Conservation (phyloP, 1,139 yeast genomes). For the Pichia sp. region DNA sequence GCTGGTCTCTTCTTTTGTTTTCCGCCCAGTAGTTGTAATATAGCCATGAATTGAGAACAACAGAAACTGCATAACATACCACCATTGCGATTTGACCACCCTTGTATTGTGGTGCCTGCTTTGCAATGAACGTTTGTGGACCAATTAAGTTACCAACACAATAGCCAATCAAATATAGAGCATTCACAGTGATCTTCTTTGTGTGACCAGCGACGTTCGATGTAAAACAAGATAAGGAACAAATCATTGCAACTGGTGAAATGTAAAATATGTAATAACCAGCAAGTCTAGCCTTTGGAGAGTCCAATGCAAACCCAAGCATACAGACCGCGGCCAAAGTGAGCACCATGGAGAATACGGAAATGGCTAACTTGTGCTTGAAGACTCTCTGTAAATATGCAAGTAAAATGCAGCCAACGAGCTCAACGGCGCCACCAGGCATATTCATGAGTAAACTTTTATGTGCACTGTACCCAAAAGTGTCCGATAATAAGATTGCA, state of each 20-base stretch:
- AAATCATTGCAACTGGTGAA: constrained; percentile 34
- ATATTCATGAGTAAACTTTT: constrained; percentile 31
- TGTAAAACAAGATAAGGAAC: constrained; percentile 35
- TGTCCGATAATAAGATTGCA: constrained; percentile 21
- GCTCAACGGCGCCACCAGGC: constrained; percentile 35
- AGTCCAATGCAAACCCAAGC: constrained; percentile 38
- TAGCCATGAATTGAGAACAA: constrained; percentile 15
- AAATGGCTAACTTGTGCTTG: constrained; percentile 36
- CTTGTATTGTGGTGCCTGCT: constrained; percentile 38
- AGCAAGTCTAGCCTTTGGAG: constrained; percentile 33
- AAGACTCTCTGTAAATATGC: constrained; percentile 29
- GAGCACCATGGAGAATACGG: constrained; percentile 34
- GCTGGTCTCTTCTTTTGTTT: constrained; percentile 26
- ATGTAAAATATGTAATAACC: constrained; percentile 34
- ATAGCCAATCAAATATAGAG: constrained; percentile 47
- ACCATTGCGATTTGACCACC: constrained; percentile 35
- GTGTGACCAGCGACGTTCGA: constrained; percentile 55
- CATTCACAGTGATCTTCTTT: constrained; percentile 42
- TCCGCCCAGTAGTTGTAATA: constrained; percentile 21
- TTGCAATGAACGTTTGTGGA: constrained; percentile 40
- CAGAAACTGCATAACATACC: constrained; percentile 21
- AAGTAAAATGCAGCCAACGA: constrained; percentile 31
- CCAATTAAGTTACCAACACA: constrained; percentile 63
- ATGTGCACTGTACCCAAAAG: constrained; percentile 22
- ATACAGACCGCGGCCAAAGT: constrained; percentile 37